Conservation (phyloP, 2,329 filamentous ascomycete species). For the Cercospora sp. region DNA sequence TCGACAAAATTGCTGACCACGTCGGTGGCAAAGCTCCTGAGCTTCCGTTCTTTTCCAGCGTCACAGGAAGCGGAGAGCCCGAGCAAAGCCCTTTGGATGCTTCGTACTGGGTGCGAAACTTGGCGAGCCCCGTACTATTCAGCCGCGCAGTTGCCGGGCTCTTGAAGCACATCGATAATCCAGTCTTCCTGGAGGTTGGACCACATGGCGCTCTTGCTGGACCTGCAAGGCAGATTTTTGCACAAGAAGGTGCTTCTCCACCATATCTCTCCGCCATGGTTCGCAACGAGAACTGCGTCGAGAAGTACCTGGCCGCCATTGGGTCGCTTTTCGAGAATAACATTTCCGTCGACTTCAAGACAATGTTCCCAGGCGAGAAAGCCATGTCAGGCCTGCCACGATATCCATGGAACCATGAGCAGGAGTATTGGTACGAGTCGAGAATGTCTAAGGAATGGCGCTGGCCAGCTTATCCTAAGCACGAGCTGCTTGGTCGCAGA, state of each 20-base stretch:
- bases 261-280: constrained; percentile 1
- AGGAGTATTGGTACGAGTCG: neutral
- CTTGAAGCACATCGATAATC: neutral
- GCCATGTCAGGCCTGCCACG: neutral
- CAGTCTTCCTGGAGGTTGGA: constrained; percentile 11
- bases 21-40: neutral
- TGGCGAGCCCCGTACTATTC: neutral
- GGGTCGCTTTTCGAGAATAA: neutral
- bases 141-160: neutral
- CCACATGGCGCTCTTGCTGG: constrained; percentile 11
- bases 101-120: constrained; percentile 4
- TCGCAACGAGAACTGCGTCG: neutral
- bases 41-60: neutral
- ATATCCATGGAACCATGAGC: neutral
- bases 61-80: neutral
- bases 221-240: neutral
- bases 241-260: neutral
- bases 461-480: neutral
- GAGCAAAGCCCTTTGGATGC: neutral
- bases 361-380: neutral
- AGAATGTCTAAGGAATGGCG: neutral
- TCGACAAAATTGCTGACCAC: neutral
- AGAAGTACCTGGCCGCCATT: neutral
- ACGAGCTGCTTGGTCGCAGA: neutral
- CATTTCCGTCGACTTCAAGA: neutral